phyloP scores from a whole-genome alignment of 2,329 filamentous ascomycete genomes.

The Monosporascus sp. region DNA sequence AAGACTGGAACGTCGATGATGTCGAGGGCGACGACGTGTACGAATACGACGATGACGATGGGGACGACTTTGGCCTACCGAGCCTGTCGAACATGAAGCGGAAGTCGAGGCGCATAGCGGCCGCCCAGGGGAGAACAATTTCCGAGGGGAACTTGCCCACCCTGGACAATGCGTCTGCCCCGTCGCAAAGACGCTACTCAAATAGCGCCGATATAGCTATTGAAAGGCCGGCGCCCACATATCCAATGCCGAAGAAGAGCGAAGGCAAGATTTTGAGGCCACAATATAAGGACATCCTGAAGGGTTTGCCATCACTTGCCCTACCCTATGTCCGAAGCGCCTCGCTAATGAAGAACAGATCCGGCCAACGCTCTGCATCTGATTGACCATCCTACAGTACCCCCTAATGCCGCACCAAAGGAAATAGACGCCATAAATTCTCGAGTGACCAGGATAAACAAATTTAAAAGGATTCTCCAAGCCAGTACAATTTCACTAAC shows the following conservation, averaged over 20 bases:
- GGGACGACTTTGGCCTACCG: slow-evolving; percentile 92
- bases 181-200: slow-evolving; percentile 56
- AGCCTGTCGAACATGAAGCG: slow-evolving; percentile 89
- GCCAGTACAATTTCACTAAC: slow-evolving; percentile 81
- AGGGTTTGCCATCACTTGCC: slow-evolving; percentile 41
- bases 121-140: slow-evolving; percentile 35
- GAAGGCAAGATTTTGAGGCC: slow-evolving; percentile 95
- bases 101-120: slow-evolving; percentile 52
- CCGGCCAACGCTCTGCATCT: slow-evolving; percentile 93
- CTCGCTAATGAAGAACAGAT: slow-evolving; percentile 35
- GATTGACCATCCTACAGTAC: slow-evolving; percentile 77
- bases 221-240: slow-evolving; percentile 75
- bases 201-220: slow-evolving; percentile 94
- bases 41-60: slow-evolving; percentile 79
- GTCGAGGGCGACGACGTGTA: slow-evolving; percentile 67
- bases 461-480: slow-evolving; percentile 95
- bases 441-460: slow-evolving; percentile 90
- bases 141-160: slow-evolving; percentile 30
- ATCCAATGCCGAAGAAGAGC: slow-evolving; percentile 81
- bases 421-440: slow-evolving; percentile 83
- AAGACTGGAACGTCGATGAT: slow-evolving; percentile 70
- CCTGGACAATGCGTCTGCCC: slow-evolving; percentile 32
- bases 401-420: slow-evolving; percentile 70
- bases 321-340: neutral
- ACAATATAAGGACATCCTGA: slow-evolving; percentile 94